Evolutionary conservation across 495 filamentous ascomycete species (phyloP).

Genomic region (Aspergillus carlsbadensis): DNA sequence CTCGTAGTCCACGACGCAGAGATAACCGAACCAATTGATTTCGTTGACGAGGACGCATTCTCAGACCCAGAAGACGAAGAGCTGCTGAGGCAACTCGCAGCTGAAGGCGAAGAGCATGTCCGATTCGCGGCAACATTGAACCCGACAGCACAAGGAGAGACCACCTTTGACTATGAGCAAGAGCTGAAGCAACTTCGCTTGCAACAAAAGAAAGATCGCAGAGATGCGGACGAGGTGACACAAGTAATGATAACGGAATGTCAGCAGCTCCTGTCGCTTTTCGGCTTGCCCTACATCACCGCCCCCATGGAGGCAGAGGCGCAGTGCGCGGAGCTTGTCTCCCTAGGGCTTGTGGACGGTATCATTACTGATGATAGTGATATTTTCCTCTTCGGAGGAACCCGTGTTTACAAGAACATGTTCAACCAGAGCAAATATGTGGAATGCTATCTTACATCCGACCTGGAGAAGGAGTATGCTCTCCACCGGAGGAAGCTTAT

Average conservation of each 20-base stretch:
- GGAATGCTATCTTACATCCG: conserved; percentile 87
- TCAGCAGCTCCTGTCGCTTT: conserved; percentile 83
- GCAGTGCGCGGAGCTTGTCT: conserved; percentile 90
- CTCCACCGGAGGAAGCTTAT: conserved; percentile 82
- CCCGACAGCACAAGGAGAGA: conserved; percentile 55
- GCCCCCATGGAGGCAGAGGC: conserved; percentile 99
- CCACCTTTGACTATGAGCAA: conserved; percentile 74
- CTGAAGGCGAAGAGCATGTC: conserved; percentile 88
- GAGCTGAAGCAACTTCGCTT: conserved; percentile 82
- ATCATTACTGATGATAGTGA: conserved; percentile 98
- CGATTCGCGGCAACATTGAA: conserved; percentile 87
- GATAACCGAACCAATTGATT: conserved; percentile 23
- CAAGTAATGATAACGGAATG: conserved; percentile 94
- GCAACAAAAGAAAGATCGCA: conserved; percentile 94
- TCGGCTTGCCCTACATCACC: conserved; percentile 93
- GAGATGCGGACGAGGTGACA: conserved; percentile 94
- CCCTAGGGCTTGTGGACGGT: conserved; percentile 84
- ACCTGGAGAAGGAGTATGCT: conserved; percentile 86
- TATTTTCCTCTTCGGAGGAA: conserved; percentile 96
- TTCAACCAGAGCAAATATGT: conserved; percentile 97
- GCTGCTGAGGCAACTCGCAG: conserved; percentile 76
- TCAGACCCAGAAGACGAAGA: conserved; percentile 90
- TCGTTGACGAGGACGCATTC: conserved; percentile 55
- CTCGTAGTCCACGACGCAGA: conserved; percentile 17
- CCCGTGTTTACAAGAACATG: conserved; percentile 97